These are phyloP conservation scores for Phytophthora parvispora DNA, from an alignment of 352 stramenopile genomes.

Conservation along the genomic window DNA sequence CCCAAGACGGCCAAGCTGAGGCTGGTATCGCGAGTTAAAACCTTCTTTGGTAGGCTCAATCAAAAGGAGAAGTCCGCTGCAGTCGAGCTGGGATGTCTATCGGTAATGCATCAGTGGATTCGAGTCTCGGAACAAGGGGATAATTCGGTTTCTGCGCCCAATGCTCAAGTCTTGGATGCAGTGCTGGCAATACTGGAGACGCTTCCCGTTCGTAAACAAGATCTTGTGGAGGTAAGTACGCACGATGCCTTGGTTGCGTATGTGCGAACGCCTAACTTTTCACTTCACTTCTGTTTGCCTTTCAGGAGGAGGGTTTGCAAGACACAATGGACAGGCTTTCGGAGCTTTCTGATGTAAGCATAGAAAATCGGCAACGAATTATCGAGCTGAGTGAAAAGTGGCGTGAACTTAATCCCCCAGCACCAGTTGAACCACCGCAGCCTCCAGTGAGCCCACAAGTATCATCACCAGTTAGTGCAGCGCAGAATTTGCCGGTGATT, in stretches of 20 bases:
- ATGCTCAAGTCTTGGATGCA: constrained; percentile 77
- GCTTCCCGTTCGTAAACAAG: constrained; percentile 72
- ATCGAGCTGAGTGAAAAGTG: constrained; percentile 54
- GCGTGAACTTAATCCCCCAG: constrained; percentile 53
- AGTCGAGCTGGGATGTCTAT: constrained; percentile 71
- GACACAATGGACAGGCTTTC: constrained; percentile 43
- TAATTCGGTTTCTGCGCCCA: constrained; percentile 23
- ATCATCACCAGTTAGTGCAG: constrained; percentile 14
- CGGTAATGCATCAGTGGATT: constrained; percentile 72
- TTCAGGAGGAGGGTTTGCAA: constrained; percentile 49
- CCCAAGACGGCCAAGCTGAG: constrained; percentile 82
- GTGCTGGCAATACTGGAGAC: constrained; percentile 59
- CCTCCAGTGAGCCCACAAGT: constrained; percentile 18
- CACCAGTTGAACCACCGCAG: constrained; percentile 9
- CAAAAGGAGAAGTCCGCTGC: constrained; percentile 56
- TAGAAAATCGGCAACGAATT: constrained; percentile 49
- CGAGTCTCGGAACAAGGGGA: constrained; percentile 22
- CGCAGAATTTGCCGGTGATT: constrained; percentile 49
- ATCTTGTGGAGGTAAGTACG: constrained; percentile 66
- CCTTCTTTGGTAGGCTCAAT: constrained; percentile 75
- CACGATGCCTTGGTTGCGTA: not conserved
- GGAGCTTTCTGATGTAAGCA: constrained; percentile 34
- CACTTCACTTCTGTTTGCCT: constrained; percentile 1
- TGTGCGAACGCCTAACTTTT: not conserved
- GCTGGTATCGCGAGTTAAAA: constrained; percentile 76